phyloP scores from a whole-genome alignment of 768 basidiomycete species.

The Kwoniella europaea region DNA sequence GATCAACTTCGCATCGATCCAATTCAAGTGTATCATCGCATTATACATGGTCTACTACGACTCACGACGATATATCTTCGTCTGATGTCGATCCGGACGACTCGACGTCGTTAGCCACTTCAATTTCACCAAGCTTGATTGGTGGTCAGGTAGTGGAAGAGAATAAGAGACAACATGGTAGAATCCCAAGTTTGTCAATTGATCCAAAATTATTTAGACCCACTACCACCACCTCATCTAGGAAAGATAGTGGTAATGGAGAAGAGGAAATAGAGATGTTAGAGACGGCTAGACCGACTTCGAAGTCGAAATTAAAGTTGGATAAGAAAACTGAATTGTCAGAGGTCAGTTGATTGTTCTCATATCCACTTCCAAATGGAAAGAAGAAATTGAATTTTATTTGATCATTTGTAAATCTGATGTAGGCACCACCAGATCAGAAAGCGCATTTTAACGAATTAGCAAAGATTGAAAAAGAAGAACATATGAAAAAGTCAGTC shows the following conservation, averaged over 20 bases:
- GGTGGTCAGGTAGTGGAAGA: neutral
- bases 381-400: too few relatives aligned
- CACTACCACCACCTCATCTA: neutral
- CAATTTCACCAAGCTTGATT: constrained; percentile 4
- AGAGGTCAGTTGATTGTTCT: constrained; percentile 56
- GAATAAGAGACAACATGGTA: constrained; percentile 5
- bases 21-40: neutral
- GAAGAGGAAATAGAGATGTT: constrained; percentile 32
- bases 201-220: constrained; percentile 36
- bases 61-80: neutral
- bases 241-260: neutral
- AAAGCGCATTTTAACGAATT: constrained; percentile 55
- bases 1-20: neutral
- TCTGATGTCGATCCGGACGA: neutral
- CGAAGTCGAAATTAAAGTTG: neutral
- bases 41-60: neutral
- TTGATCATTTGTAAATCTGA: neutral
- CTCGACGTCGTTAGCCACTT: neutral
- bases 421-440: constrained; percentile 45
- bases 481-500: constrained; percentile 54
- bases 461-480: constrained; percentile 55
- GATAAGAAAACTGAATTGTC: constrained; percentile 47
- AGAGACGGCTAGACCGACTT: constrained; percentile 37
- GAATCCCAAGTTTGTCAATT: constrained; percentile 26
- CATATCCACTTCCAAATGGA: too few relatives aligned